These are phyloP conservation scores for Pseudogymnoascus sp. DNA, from an alignment of 2,329 filamentous ascomycete species.

Conservation along the genomic window DNA sequence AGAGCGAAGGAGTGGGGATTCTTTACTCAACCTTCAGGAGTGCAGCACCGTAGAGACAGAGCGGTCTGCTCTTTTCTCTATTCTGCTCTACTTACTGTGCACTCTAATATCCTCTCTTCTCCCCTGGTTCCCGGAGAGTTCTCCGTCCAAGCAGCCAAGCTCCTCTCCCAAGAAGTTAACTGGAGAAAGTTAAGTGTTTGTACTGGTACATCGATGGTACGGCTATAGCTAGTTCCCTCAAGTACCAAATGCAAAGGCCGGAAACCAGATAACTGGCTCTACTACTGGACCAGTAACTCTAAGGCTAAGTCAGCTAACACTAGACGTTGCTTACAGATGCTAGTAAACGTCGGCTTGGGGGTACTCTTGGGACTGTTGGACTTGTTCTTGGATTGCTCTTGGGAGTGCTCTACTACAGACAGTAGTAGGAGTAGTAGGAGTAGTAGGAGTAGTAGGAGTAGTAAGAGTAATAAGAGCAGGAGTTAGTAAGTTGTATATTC, in stretches of 20 bases:
- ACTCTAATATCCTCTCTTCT: not conserved
- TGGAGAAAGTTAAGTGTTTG: not conserved
- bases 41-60: not conserved
- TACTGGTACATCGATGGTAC: not conserved
- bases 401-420: not conserved
- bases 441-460: too few species aligned
- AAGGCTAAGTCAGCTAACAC: not conserved
- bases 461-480: not conserved
- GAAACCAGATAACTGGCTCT: not conserved
- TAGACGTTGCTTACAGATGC: not conserved
- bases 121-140: not conserved
- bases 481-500: not conserved
- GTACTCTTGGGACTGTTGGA: not conserved
- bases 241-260: constrained; percentile 1
- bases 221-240: not conserved
- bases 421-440: not conserved
- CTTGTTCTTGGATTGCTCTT: too few species aligned
- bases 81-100: not conserved
- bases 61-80: not conserved
- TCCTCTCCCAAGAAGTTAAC: not conserved
- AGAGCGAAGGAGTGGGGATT: not conserved
- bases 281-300: not conserved
- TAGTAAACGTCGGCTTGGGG: not conserved
- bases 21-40: not conserved
- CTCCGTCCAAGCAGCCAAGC: not conserved